These are phyloP conservation scores for Daldinia decipiens DNA, from an alignment of 495 filamentous ascomycete species.

Conservation along the genomic window DNA sequence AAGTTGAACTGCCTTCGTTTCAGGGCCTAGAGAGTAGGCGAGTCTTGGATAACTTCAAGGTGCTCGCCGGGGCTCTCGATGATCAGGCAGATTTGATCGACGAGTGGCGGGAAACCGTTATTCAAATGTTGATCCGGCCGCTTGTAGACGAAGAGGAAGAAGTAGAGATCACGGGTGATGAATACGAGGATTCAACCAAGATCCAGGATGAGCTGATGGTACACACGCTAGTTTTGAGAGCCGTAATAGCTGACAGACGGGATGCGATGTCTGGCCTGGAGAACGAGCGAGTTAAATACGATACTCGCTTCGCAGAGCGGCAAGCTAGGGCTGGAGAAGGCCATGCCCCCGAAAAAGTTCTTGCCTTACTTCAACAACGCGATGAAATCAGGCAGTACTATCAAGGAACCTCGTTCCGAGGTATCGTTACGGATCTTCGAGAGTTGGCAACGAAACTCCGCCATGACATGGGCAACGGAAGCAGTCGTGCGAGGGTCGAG, in stretches of 20 bases:
- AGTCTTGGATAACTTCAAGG: constrained; percentile 46
- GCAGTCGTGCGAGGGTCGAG: constrained; percentile 69
- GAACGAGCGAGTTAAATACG: constrained; percentile 83
- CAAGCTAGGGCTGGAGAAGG: constrained; percentile 71
- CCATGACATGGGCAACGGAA: constrained; percentile 68
- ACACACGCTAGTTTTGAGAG: constrained; percentile 79
- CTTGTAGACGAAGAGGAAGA: constrained; percentile 85
- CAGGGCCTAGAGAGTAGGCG: constrained; percentile 52
- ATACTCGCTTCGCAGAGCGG: constrained; percentile 67
- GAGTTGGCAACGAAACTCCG: constrained; percentile 70
- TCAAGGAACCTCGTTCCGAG: constrained; percentile 66
- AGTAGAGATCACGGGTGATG: constrained; percentile 81
- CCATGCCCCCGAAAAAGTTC: constrained; percentile 74
- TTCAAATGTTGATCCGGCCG: constrained; percentile 73
- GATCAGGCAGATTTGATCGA: constrained; percentile 73
- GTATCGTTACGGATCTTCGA: constrained; percentile 74
- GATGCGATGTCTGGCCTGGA: constrained; percentile 76
- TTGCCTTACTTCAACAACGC: constrained; percentile 68
- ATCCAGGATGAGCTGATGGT: constrained; percentile 84
- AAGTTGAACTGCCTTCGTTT: constrained; percentile 47
- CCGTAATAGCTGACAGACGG: constrained; percentile 80
- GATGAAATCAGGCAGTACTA: constrained; percentile 65
- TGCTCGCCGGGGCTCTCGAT: constrained; percentile 67
- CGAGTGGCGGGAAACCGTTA: constrained; percentile 76
- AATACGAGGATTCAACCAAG: constrained; percentile 87